phyloP scores from a whole-genome alignment of 139 green algal species.

The Chlorokybus atmophyticus region DNA sequence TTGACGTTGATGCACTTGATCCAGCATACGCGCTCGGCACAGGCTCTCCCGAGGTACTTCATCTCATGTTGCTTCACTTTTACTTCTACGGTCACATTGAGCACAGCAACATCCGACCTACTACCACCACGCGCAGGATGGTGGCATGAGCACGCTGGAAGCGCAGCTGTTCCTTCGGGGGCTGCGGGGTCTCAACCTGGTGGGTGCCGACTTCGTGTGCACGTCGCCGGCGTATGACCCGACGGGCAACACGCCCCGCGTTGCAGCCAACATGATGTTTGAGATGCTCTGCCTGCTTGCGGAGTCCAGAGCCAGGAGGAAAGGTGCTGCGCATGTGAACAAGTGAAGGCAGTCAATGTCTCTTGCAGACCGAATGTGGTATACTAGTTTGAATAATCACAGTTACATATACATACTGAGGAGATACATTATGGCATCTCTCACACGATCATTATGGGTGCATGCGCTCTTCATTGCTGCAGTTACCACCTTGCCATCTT shows the following conservation, averaged over 20 bases:
- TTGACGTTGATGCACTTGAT: conserved; percentile 18
- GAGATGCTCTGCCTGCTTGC: conserved; percentile 12
- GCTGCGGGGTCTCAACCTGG: conserved; percentile 7
- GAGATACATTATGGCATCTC: no score
- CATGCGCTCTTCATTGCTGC: no score
- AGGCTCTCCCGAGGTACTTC: conserved; percentile 6
- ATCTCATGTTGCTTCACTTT: not conserved
- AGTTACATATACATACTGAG: no score
- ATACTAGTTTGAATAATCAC: no score
- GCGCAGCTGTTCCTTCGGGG: conserved; percentile 9
- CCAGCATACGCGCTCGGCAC: conserved; percentile 13
- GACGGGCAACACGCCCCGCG: conserved; percentile 14
- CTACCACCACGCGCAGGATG: conserved; percentile 5
- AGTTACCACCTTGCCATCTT: no score
- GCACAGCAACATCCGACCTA: not conserved
- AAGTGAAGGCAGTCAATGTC: no score
- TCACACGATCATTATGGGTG: no score
- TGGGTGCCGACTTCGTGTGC: conserved; percentile 17
- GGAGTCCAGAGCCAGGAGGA: no score
- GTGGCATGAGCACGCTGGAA: conserved; percentile 11
- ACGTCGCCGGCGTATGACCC: conserved; percentile 12
- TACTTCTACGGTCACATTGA: not conserved
- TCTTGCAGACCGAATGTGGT: no score
- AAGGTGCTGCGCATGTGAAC: no score
- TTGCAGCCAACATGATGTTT: conserved; percentile 18